Conservation (phyloP, 352 stramenopile genomes). For the Phytophthora crassamura region DNA sequence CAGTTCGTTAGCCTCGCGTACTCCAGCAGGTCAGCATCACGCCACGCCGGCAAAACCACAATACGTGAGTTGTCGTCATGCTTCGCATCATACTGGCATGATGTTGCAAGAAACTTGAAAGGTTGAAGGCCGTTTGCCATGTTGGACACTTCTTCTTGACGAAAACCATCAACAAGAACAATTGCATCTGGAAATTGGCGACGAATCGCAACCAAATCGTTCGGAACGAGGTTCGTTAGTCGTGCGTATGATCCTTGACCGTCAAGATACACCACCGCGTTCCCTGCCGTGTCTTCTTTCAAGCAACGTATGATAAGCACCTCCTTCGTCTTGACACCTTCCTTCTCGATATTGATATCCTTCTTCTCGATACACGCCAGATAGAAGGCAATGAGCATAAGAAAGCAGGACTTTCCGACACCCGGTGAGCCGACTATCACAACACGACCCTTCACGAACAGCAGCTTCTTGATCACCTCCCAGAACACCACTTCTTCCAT, state of each 20-base stretch:
- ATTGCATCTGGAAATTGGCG: neutral
- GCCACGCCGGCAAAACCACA: constrained; percentile 36
- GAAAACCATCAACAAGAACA: constrained; percentile 30
- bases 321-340: too few relatives aligned
- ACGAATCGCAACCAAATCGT: constrained; percentile 6
- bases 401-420: constrained; percentile 35
- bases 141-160: constrained; percentile 5
- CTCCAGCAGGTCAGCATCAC: constrained; percentile 19
- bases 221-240: constrained; percentile 4
- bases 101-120: constrained; percentile 26
- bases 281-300: constrained; percentile 7
- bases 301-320: constrained; percentile 33
- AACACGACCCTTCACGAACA: constrained; percentile 6
- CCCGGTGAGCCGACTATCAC: constrained; percentile 30
- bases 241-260: constrained; percentile 12
- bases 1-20: constrained; percentile 31
- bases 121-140: neutral
- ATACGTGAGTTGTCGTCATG: constrained; percentile 19
- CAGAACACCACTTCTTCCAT: constrained; percentile 26
- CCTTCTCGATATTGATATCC: too few relatives aligned
- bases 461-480: constrained; percentile 12
- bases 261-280: constrained; percentile 27
- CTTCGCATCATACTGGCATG: constrained; percentile 33
- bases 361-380: constrained; percentile 23
- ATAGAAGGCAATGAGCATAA: constrained; percentile 28